Conservation (phyloP, 495 filamentous ascomycete species). For the Penicillium egyptiacum region DNA sequence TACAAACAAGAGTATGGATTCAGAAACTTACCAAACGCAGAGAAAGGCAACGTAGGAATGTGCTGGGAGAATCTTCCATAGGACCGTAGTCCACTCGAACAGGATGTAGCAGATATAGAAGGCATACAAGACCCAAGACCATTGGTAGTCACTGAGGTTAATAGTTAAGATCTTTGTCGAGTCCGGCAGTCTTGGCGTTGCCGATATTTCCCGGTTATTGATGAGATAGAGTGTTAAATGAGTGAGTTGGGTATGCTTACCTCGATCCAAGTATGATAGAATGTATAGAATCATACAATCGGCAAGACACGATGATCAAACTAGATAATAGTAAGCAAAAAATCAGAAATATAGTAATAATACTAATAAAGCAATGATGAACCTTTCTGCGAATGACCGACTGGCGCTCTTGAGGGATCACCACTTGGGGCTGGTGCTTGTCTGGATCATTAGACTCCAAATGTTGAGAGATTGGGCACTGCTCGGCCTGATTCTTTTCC, state of each 20-base stretch:
- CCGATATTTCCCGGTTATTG: conserved; percentile 47
- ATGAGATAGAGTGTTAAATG: neutral
- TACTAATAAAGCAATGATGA: too few species aligned
- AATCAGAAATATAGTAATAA: too few species aligned
- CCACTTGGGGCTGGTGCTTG: too few species aligned
- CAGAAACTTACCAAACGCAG: conserved; percentile 32
- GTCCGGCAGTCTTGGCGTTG: conserved; percentile 58
- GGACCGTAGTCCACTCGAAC: conserved; percentile 33
- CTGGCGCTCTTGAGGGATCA: too few species aligned
- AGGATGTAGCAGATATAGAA: conserved; percentile 56
- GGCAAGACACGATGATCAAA: conserved; percentile 32
- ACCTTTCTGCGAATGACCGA: too few species aligned
- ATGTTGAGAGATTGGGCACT: too few species aligned
- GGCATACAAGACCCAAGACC: conserved; percentile 66
- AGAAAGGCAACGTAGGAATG: conserved; percentile 37
- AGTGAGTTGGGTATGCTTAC: conserved; percentile 1
- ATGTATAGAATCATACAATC: conserved; percentile 33
- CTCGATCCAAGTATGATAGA: conserved; percentile 30
- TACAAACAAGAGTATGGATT: too few species aligned
- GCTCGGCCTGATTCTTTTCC: too few species aligned
- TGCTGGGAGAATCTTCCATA: conserved; percentile 60
- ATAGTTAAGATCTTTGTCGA: conserved; percentile 53
- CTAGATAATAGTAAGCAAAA: conserved; percentile 1
- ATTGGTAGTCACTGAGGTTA: conserved; percentile 45
- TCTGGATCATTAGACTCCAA: too few species aligned